A percentile compares a stretch with the other conserved stretches of the same genome.
These are phyloP conservation scores for Scleroderma citrinum DNA, from an alignment of 768 basidiomycete species.

Conservation along the genomic window DNA sequence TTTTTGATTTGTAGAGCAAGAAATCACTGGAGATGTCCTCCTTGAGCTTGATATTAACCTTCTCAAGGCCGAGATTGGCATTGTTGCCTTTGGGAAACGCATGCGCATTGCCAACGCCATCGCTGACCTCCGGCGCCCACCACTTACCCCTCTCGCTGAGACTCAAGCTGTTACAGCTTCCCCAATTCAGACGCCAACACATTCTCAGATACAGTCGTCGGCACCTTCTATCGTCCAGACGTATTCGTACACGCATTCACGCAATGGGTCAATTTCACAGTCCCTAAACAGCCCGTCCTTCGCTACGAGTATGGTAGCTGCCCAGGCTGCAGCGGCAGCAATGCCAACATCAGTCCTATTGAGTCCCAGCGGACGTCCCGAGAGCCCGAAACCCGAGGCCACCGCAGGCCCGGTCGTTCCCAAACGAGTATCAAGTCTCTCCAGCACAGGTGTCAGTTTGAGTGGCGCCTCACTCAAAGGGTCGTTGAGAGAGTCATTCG, in stretches of 20 bases:
- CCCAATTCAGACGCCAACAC: conserved; percentile 28
- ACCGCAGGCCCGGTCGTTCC: conserved; percentile 13
- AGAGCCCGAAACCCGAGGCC: conserved; percentile 25
- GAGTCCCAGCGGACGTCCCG: conserved; percentile 21
- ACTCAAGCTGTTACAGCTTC: conserved; percentile 19
- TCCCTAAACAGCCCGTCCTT: conserved; percentile 39
- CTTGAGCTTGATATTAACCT: conserved; percentile 89
- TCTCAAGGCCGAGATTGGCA: conserved; percentile 90
- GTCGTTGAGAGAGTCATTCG: conserved; percentile 10
- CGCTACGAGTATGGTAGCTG: conserved; percentile 25
- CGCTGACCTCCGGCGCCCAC: conserved; percentile 72
- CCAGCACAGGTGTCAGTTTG: conserved; percentile 22
- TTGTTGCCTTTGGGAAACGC: conserved; percentile 91
- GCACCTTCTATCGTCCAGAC: conserved; percentile 25
- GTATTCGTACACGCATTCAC: conserved; percentile 29
- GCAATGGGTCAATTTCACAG: conserved; percentile 36
- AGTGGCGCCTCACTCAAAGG: conserved; percentile 10
- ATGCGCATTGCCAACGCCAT: conserved; percentile 92
- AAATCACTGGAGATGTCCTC: conserved; percentile 95
- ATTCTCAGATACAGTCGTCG: conserved; percentile 28
- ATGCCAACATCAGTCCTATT: conserved; percentile 17
- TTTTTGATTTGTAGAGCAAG: conserved; percentile 65
- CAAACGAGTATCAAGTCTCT: conserved; percentile 23
- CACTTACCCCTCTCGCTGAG: conserved; percentile 53
- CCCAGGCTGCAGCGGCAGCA: conserved; percentile 9